Base-by-base conservation (phyloP, 2,329 filamentous ascomycete genomes). In the Talaromyces islandicus region DNA sequence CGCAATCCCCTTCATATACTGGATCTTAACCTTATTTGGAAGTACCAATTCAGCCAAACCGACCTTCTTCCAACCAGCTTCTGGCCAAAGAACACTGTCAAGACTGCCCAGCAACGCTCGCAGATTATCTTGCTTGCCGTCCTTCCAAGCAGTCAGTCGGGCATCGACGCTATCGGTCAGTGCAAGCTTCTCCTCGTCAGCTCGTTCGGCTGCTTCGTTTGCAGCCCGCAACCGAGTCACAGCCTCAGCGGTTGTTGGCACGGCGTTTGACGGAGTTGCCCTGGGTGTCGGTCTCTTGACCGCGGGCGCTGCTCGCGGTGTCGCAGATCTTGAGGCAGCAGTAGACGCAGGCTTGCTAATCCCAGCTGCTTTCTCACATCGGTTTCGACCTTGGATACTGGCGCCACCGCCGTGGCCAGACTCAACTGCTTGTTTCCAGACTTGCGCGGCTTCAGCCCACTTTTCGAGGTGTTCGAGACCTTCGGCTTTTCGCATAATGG, bases 1-100 rank as follows among this genome's bases (percentile, higher is more conserved):
- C 11, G 88, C 91, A 82, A 99, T 97, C 6, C 93, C 94, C 84
- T 96, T 97, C 94, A 99, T 97, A 73, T 99, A 99, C 62, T 90
- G 82, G 65, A 99, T 88, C 84, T 99, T 99, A 73, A 97, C 94
- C 81, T 93, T 96, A 67, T 90, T 92, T 35, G 92, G 87, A 83
- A 96, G 84, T 57, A 99, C 89, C 67, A 99, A 76, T 78, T 99
- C 94, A 65, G 92, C 88, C 85, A 99, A 86, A 32, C 91, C 92
- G 60, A 97, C 88, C 80, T 95, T 96, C 80, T 96, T 97, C 94
- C 94, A 99, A 4, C 91, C 92, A 64, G 91, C 91, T 48, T 88
- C 88, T 64, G 91, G 87, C 94, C 94, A 99, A 29, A 99, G 81
- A 29, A 99, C 92, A 43, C 82, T 84, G 70, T 99, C 93, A 67